Evolutionary conservation across 2,329 filamentous ascomycete species (phyloP).

Genomic region (Metarhizium brunneum): DNA sequence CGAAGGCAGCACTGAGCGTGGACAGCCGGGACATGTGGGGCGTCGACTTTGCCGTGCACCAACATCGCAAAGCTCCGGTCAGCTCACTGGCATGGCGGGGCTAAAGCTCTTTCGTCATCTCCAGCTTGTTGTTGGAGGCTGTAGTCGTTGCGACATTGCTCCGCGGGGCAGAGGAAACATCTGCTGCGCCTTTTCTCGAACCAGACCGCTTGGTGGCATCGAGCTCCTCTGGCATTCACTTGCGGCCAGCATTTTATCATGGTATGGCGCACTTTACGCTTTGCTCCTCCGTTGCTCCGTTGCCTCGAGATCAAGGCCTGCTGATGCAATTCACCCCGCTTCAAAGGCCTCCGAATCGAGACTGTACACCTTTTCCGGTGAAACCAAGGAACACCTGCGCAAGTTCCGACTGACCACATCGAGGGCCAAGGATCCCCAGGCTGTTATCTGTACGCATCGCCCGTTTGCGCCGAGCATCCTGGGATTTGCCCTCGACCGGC

Average conservation of each 20-base stretch:
- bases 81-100: no score
- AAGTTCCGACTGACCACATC: slow-evolving; percentile 94
- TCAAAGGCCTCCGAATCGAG: slow-evolving; percentile 62
- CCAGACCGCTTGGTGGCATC: background rate
- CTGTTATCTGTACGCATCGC: slow-evolving; percentile 67
- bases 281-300: background rate
- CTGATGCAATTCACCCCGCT: background rate
- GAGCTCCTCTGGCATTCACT: background rate
- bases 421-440: slow-evolving; percentile 75
- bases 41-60: background rate
- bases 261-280: background rate
- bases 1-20: no score
- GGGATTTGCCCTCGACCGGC: background rate
- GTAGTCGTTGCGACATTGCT: background rate
- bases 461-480: background rate
- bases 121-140: background rate
- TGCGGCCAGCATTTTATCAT: background rate
- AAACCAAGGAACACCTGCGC: slow-evolving; percentile 80
- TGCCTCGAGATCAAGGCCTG: background rate
- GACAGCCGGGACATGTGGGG: background rate
- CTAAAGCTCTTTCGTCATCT: no score
- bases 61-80: no score
- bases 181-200: background rate
- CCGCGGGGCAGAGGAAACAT: background rate
- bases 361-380: slow-evolving; percentile 85